Evolutionary conservation across 306 rosid genomes (phyloP), one percentile per base, ranked within the genome.

Genomic region (Sechiopsis laciniata): DNA sequence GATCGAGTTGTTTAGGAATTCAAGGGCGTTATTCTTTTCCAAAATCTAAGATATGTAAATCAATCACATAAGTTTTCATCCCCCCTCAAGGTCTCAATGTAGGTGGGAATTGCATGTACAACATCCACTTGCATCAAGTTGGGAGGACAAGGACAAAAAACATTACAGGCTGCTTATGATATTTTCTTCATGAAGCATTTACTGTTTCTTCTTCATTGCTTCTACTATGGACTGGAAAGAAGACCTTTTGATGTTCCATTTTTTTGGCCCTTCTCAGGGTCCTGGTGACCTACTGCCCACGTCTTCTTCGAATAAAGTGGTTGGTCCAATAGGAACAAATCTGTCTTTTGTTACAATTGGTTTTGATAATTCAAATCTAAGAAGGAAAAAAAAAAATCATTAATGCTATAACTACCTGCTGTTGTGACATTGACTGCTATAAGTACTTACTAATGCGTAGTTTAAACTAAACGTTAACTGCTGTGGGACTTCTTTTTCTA

Each of bases 251-350:
- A 22, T 51, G 74, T 48, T 51, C 37, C 40, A 45, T 45, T 68
- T 48, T 68, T 4, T 51, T 22, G 60, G 45, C 74, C 16, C 56
- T 70, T 70, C 10, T 68, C 35, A n/a, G 60, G 74, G 74, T 24
- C 74, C 56, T 8, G 32, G 74, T 9, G 48, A 52, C 74, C 74
- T 15, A 70, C 74, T 70, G 60, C 60, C 74, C 74, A 70, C 74
- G 16, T 51, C 60, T 70, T 24, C 46, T 40, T 22, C 29, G 60
- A 46, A 22, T 70, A 29, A 70, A 70, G 60, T 70, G 56, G 74
- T 70, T 50, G 74, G 74, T 70, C 59, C 56, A 70, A 70, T 70
- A 70, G 60, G 60, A 52, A 26, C 60, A 15, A 51, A 5, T 51
- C 48, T 68, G 40, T 13, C 60, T 24, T 70, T 70, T 70, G 74